These are phyloP conservation scores for Crithidia fasciculata DNA, from an alignment of 208 protist genomes.

Conservation along the genomic window DNA sequence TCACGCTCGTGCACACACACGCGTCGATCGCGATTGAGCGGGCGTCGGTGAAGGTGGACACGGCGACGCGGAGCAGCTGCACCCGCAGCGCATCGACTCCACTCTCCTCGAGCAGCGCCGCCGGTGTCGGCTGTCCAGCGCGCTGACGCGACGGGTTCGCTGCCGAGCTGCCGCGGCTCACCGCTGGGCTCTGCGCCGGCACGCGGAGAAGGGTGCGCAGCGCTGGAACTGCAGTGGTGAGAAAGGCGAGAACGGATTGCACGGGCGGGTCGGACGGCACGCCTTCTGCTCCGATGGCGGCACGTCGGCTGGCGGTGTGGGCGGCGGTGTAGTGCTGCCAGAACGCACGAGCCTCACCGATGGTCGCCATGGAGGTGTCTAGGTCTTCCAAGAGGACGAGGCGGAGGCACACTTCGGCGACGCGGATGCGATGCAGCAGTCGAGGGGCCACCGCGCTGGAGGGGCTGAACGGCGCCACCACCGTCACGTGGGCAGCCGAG, in stretches of 20 bases:
- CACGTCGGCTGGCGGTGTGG: constrained; percentile 21
- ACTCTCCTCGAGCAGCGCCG: constrained; percentile 27
- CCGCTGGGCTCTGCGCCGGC: background rate
- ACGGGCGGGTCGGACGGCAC: background rate
- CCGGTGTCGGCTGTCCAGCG: background rate
- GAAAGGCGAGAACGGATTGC: constrained; percentile 16
- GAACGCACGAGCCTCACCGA: constrained; percentile 18
- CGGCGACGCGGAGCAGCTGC: constrained; percentile 16
- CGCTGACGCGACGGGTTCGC: background rate
- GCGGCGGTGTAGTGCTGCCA: constrained; percentile 32
- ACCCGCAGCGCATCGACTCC: constrained; percentile 31
- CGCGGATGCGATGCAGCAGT: constrained; percentile 21
- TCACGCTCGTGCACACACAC: constrained; percentile 27
- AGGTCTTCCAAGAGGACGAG: constrained; percentile 22
- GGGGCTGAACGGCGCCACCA: background rate
- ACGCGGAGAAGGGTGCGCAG: constrained; percentile 12
- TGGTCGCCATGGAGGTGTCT: background rate
- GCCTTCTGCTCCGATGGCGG: background rate
- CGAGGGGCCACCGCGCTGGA: background rate
- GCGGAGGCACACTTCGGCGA: constrained; percentile 28
- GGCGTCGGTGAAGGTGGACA: constrained; percentile 29
- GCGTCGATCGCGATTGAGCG: constrained; percentile 18
- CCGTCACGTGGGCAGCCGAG: background rate
- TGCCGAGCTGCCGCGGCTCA: constrained; percentile 7
- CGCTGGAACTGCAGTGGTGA: constrained; percentile 13